Percentiles rank a stretch among this genome's conserved stretches.
Conservation (phyloP, 2,329 filamentous ascomycete genomes). For the Arthrobotrys conoides region DNA sequence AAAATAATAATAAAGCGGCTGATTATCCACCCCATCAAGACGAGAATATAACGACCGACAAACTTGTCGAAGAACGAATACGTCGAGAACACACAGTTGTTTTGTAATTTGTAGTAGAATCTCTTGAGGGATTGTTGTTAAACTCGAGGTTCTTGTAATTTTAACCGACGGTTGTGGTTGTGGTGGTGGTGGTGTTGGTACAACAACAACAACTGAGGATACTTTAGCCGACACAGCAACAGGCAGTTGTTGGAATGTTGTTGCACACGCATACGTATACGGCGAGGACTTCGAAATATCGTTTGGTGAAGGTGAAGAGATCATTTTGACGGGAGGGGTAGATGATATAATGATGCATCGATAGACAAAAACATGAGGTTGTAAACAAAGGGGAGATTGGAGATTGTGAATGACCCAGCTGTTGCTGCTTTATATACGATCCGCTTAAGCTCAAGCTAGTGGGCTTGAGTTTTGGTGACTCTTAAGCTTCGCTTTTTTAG, state of each 20-base stretch:
- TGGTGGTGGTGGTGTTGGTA: no score
- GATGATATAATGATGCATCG: no score
- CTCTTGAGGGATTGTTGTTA: conserved; percentile 42
- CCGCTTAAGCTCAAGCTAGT: not conserved
- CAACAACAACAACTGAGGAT: no score
- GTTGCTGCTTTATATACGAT: not conserved
- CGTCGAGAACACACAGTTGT: conserved; percentile 36
- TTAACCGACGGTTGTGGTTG: no score
- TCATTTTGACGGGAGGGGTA: not conserved
- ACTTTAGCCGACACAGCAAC: no score
- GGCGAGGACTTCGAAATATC: not conserved
- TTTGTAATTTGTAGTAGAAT: conserved; percentile 44
- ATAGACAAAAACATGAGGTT: no score
- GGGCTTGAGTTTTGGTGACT: not conserved
- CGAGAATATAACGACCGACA: conserved; percentile 31
- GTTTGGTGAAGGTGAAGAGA: not conserved
- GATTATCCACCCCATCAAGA: not conserved
- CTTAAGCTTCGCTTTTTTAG: no score
- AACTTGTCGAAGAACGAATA: conserved; percentile 34
- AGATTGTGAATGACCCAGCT: no score
- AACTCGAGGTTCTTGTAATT: no score
- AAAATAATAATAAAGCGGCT: conserved; percentile 46
- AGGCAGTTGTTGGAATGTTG: not conserved
- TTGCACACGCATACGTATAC: no score
- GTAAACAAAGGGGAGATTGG: no score